phyloP scores from a whole-genome alignment of 202 grass and related monocot genomes.

The Schoenoplectus tabernaemontani region DNA sequence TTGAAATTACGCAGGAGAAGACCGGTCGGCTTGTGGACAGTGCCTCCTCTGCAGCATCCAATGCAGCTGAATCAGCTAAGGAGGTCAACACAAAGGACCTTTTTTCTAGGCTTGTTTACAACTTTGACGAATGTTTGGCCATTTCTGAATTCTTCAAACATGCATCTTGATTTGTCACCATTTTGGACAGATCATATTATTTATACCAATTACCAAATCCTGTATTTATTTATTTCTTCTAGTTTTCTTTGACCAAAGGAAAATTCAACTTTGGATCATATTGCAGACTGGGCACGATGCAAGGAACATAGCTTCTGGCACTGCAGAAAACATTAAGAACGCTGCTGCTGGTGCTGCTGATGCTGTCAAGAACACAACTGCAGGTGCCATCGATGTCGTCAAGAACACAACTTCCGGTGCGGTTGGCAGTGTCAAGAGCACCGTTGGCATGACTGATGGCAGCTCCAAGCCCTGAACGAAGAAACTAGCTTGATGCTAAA shows the following conservation, averaged over 20 bases:
- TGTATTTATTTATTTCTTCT: neutral
- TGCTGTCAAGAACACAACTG: neutral
- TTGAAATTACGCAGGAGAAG: neutral
- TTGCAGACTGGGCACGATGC: neutral
- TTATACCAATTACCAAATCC: neutral
- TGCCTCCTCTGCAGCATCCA: neutral
- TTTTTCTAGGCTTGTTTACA: neutral
- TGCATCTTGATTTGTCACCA: neutral
- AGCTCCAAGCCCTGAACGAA: neutral
- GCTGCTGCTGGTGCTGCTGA: neutral
- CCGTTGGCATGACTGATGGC: neutral
- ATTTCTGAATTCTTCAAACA: neutral
- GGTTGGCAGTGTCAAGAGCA: neutral
- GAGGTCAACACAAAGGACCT: neutral
- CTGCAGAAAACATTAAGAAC: neutral
- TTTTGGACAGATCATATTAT: neutral
- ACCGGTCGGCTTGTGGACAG: neutral
- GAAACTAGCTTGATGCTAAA: neutral
- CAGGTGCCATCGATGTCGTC: neutral
- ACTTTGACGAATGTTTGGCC: neutral
- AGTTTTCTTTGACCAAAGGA: neutral
- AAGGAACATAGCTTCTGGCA: neutral
- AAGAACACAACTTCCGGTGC: neutral
- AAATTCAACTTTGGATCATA: neutral
- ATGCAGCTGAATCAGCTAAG: neutral